Base-by-base conservation (phyloP, 192 early-diverging fungal species). In the Irineochytrium annulatum region DNA sequence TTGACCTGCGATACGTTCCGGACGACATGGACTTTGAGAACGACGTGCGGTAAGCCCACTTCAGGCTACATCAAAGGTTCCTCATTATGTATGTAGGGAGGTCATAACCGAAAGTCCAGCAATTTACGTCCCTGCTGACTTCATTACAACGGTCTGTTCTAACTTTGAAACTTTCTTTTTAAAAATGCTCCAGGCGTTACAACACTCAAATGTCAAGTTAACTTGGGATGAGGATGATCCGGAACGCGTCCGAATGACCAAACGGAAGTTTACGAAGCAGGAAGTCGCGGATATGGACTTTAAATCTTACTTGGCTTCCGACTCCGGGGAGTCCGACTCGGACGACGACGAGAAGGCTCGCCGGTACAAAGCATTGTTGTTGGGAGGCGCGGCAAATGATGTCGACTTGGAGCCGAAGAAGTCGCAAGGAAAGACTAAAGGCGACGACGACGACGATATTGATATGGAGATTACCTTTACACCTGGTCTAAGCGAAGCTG, bases 401-500 rank as follows among this genome's bases (percentile, higher is more conserved):
- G 59, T 46, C 16, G 67, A 75, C 33, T 65, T n/a, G 41, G 62
- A 44, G 17, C 11, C 8, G 6, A 24, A 49, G 8, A 8, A 22
- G 46, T 14, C 17, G 6, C n/a, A n/a, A n/a, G n/a, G n/a, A n/a
- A n/a, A n/a, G n/a, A n/a, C n/a, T n/a, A n/a, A n/a, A n/a, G 57
- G 44, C 3, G 72, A 68, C 28, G 71, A 83, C 30, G 88, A 90
- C 24, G 86, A 88, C 83, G 88, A 54, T 34, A 63, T 83, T 27
- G 91, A 93, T 26, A 85, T 95, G 90, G 91, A 98, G 70, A 95
- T 98, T 55, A 94, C 94, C 13, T 98, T 98, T 63, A 81, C 88
- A 16, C 93, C 95, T 27, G 95, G 93, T 28, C 69, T 98, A 39
- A 91, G 85, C 60, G 89, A 91, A 65, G 75, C 72, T 26, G 80